A percentile compares a stretch with the other conserved stretches of the same genome.
phyloP scores from a whole-genome alignment of 164 flowering plant species.

The Platanus orientalis region DNA sequence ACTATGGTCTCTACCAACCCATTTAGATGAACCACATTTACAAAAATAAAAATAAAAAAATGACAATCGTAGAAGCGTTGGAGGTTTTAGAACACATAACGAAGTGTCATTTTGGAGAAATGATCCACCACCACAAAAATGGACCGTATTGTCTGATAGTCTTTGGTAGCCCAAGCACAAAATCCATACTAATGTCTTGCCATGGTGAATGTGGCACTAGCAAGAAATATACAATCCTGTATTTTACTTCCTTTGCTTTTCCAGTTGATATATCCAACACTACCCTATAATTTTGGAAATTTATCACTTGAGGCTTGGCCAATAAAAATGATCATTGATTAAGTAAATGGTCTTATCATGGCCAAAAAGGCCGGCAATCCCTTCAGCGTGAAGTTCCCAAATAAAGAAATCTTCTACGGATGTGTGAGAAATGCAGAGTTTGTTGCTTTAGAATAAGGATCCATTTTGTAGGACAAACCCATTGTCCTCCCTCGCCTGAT shows the following conservation, averaged over 20 bases:
- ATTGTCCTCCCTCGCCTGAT: too few species aligned
- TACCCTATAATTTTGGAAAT: too few species aligned
- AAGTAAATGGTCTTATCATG: background rate
- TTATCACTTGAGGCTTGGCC: background rate
- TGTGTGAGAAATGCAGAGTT: background rate
- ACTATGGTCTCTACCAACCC: too few species aligned
- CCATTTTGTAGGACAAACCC: too few species aligned
- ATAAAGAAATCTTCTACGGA: constrained; percentile 1
- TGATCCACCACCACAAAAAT: too few species aligned
- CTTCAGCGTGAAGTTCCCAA: background rate
- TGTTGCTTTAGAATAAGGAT: too few species aligned
- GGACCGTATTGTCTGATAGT: background rate
- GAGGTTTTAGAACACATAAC: constrained; percentile 4
- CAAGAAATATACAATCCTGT: background rate
- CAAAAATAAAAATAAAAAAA: too few species aligned
- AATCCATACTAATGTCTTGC: constrained; percentile 4
- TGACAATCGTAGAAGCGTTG: background rate
- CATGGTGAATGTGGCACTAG: background rate
- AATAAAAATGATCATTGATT: constrained; percentile 1
- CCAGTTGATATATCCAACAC: too few species aligned
- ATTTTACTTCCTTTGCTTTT: background rate
- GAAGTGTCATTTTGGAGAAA: constrained; percentile 11
- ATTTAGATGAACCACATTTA: background rate
- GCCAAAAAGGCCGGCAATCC: constrained; percentile 1
- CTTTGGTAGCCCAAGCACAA: too few species aligned